Conservation (phyloP, 345 rosid genomes). For the Isatis tinctoria region DNA sequence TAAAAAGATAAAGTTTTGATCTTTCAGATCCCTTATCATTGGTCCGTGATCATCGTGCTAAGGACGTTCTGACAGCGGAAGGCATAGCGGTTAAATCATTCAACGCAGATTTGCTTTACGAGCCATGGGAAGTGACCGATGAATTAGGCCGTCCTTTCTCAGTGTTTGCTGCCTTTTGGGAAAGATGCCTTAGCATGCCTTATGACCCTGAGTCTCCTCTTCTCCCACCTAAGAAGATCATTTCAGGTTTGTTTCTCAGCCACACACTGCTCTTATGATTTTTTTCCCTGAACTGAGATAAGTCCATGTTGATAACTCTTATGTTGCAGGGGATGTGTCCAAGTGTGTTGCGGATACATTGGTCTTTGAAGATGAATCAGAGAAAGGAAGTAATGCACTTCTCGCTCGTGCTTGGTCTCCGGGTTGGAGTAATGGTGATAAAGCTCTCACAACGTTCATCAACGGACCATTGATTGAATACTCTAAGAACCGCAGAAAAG, state of each 20-base stretch:
- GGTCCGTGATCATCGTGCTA: conserved; percentile 92
- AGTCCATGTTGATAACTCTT: neutral
- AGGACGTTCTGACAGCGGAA: conserved; percentile 63
- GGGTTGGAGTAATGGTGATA: conserved; percentile 94
- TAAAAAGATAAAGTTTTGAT: conserved; percentile 11
- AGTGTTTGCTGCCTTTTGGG: conserved; percentile 86
- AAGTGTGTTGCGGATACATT: conserved; percentile 61
- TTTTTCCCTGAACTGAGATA: neutral
- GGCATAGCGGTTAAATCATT: conserved; percentile 78
- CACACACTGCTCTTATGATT: neutral
- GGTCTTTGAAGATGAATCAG: conserved; percentile 86
- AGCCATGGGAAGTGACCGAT: conserved; percentile 96
- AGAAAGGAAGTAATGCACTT: conserved; percentile 96
- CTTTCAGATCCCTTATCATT: conserved; percentile 87
- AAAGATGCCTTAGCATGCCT: conserved; percentile 93
- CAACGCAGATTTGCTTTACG: conserved; percentile 95
- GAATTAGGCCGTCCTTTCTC: conserved; percentile 68
- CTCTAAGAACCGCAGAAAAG: conserved; percentile 84
- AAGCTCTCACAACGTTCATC: conserved; percentile 77
- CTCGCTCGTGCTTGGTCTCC: conserved; percentile 99
- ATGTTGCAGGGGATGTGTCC: conserved; percentile 64
- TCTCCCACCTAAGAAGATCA: conserved; percentile 93
- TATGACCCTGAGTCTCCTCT: conserved; percentile 96
- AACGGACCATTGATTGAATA: conserved; percentile 87
- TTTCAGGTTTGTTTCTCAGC: conserved; percentile 53